phyloP scores from a whole-genome alignment of 306 rosid species.

The Citrullus amarus region DNA sequence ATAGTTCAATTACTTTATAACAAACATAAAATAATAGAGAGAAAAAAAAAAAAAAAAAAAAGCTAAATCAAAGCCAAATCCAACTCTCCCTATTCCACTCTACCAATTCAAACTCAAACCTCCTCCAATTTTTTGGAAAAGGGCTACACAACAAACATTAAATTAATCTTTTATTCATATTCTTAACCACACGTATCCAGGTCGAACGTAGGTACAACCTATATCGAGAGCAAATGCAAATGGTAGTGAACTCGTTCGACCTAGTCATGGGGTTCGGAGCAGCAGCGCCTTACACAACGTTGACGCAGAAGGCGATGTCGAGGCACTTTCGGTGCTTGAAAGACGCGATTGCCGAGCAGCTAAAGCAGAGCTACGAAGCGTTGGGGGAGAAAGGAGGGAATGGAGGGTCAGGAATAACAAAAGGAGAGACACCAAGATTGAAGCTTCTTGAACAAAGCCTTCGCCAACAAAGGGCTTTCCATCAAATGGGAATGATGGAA shows the following conservation, averaged over 20 bases:
- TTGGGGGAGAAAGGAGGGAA: slow-evolving; percentile 85
- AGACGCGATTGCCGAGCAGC: slow-evolving; percentile 55
- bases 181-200: slow-evolving; percentile 18
- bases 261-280: slow-evolving; percentile 87
- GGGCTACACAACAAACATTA: neutral
- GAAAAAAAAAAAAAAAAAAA: neutral
- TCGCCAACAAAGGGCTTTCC: slow-evolving; percentile 86
- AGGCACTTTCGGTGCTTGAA: slow-evolving; percentile 89
- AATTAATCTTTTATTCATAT: neutral
- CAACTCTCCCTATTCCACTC: neutral
- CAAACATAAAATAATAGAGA: neutral
- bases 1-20: neutral
- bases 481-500: slow-evolving; percentile 96
- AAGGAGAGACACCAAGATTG: slow-evolving; percentile 96
- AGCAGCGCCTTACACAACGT: slow-evolving; percentile 84
- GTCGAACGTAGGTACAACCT: slow-evolving; percentile 89
- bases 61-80: neutral
- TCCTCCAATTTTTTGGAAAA: neutral
- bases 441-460: slow-evolving; percentile 75
- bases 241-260: slow-evolving; percentile 90
- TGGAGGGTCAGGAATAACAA: slow-evolving; percentile 63
- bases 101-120: neutral
- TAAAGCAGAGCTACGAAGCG: slow-evolving; percentile 66
- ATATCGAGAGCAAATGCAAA: slow-evolving; percentile 93
- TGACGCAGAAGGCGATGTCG: slow-evolving; percentile 96